Evolutionary conservation across 2,329 filamentous ascomycete genomes (phyloP).

Genomic region (Aspergillus sp.): DNA sequence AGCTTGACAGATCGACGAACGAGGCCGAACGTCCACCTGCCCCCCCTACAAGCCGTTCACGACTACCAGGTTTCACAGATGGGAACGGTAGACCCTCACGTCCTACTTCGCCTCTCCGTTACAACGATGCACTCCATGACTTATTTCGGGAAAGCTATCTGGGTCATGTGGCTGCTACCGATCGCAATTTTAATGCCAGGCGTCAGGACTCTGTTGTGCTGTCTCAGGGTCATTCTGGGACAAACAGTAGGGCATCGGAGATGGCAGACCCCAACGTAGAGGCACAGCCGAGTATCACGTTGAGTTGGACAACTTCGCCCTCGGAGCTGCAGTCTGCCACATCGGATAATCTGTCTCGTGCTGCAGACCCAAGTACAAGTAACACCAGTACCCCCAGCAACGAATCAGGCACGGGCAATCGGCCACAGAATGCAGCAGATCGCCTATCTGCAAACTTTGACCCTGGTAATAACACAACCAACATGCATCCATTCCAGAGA

Average conservation of each 20-base stretch:
- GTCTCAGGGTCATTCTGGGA: slow-evolving; percentile 27
- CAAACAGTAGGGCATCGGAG: slow-evolving; percentile 21
- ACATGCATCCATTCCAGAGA: slow-evolving; percentile 19
- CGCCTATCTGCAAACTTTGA: slow-evolving; percentile 18
- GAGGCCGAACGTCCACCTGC: slow-evolving; percentile 23
- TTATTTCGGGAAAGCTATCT: slow-evolving; percentile 25
- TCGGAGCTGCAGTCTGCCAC: slow-evolving; percentile 29
- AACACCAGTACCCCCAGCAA: slow-evolving; percentile 18
- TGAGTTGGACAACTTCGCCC: slow-evolving; percentile 38
- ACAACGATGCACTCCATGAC: slow-evolving; percentile 25
- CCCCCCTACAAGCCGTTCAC: slow-evolving; percentile 20
- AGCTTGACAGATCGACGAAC: slow-evolving; percentile 23
- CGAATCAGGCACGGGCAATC: slow-evolving; percentile 13
- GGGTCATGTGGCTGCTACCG: slow-evolving; percentile 17
- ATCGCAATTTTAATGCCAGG: slow-evolving; percentile 28
- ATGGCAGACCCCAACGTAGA: slow-evolving; percentile 17
- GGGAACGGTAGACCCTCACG: slow-evolving; percentile 24
- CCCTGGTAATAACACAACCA: slow-evolving; percentile 12
- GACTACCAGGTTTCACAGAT: slow-evolving; percentile 25
- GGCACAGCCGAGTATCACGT: slow-evolving; percentile 28
- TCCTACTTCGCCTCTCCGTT: slow-evolving; percentile 28
- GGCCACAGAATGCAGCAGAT: slow-evolving; percentile 10
- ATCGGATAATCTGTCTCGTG: slow-evolving; percentile 16
- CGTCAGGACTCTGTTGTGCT: slow-evolving; percentile 38
- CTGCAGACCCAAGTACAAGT: slow-evolving; percentile 13